A percentile compares a stretch with the other conserved stretches of the same genome.
These are phyloP conservation scores for Nitzschia sp. DNA, from an alignment of 108 stramenopile genomes.

Conservation along the genomic window DNA sequence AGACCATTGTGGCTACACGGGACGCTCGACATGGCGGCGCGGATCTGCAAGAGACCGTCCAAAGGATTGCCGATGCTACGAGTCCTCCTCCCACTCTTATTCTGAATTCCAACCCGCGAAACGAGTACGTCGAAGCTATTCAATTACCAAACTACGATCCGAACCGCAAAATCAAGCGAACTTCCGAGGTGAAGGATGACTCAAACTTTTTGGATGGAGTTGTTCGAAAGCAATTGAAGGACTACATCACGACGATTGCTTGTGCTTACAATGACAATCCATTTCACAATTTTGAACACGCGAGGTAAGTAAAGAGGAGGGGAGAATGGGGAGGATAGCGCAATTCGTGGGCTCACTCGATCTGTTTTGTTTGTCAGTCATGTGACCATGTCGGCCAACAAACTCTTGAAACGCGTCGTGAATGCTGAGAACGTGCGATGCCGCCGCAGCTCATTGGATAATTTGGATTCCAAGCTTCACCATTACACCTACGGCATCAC, in stretches of 20 bases:
- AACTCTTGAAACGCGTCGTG: slow-evolving; percentile 38
- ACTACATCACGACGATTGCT: slow-evolving; percentile 24
- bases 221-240: slow-evolving; percentile 10
- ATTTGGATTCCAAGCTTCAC: slow-evolving; percentile 16
- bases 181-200: not conserved
- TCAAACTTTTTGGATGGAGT: slow-evolving; percentile 8
- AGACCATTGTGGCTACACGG: slow-evolving; percentile 18
- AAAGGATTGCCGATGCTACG: not conserved
- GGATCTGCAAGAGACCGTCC: not conserved
- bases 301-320: slow-evolving; percentile 5
- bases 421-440: slow-evolving; percentile 5
- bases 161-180: not conserved
- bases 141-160: slow-evolving; percentile 16
- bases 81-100: not conserved
- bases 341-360: too few relatives aligned
- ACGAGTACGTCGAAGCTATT: slow-evolving; percentile 10
- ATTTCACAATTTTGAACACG: slow-evolving; percentile 41
- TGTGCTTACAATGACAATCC: slow-evolving; percentile 24
- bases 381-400: slow-evolving; percentile 52
- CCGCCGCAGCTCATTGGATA: slow-evolving; percentile 3
- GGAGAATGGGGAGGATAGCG: too few relatives aligned
- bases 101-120: not conserved
- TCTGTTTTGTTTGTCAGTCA: not conserved
- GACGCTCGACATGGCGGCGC: not conserved
- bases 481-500: slow-evolving; percentile 49